Evolutionary conservation across 164 flowering plant species (phyloP), one percentile per base, ranked within the genome.

Genomic region (Sextonia rubra): DNA sequence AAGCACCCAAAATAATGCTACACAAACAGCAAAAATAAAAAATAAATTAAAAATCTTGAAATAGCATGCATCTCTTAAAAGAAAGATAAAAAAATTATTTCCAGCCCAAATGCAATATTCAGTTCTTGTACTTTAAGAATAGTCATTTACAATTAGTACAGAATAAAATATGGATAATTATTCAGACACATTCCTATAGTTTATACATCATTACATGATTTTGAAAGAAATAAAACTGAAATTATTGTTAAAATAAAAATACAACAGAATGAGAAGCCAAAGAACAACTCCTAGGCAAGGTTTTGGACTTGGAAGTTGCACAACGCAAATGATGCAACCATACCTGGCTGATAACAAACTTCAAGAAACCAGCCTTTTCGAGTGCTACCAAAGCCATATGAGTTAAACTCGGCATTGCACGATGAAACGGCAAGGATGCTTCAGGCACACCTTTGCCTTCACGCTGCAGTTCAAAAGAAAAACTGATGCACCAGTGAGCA

Each of bases 331-430:
- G 20, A 64, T 14, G 67, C 12, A 7, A 27, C 67, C 17, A 17
- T 64, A 91, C 98, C 97, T 94, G 98, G 79, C 98, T 94, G 32
- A 94, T 92, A 65, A 94, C 77, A 79, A 91, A 92, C 85, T 91
- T 88, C 70, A 94, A 78, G 68, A 92, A 79, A 73, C 94, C 97
- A 80, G 93, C 94, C 76, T 85, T 90, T 85, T 94, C 98, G 52
- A 92, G 78, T 76, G 83, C 93, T 80, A 94, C 97, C 84, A 94
- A 79, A 68, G 97, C 97, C 98, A 94, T 91, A 71, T 94, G 98
- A 27, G 98, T 94, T 77, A 86, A 75, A 83, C 98, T 85, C 69
- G 98, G 98, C 86, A 83, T 83, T 52, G 98, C 98, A 64, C 97
- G 94, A 82, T 92, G 90, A 83, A 92, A 94, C 58, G 98, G 98